Evolutionary conservation across 1,284 basidiomycete genomes (phyloP).

Genomic region (Fereydounia khargensis): DNA sequence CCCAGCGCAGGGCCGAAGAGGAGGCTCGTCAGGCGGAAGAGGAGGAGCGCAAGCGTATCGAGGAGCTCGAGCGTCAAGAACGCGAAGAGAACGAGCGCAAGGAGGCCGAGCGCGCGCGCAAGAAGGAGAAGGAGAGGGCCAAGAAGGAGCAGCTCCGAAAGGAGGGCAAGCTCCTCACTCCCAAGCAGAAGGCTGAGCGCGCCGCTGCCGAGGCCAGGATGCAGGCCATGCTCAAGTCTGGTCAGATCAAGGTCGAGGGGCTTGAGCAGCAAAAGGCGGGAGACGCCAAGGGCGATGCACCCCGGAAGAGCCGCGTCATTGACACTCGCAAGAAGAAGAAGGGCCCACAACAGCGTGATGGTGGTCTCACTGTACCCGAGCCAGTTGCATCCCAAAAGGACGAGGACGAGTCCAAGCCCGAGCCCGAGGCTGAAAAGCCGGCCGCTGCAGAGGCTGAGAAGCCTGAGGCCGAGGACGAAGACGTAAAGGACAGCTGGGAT

Average conservation of each 20-base stretch:
- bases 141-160: conserved; percentile 55
- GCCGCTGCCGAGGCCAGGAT: conserved; percentile 86
- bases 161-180: conserved; percentile 56
- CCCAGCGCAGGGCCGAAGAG: conserved; percentile 54
- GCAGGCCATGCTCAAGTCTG: conserved; percentile 83
- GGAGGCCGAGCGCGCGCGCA: conserved; percentile 48
- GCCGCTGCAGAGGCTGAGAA: conserved; percentile 45
- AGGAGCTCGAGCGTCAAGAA: conserved; percentile 54
- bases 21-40: conserved; percentile 46
- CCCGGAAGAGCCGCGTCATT: conserved; percentile 66
- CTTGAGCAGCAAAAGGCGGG: conserved; percentile 62
- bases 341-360: conserved; percentile 61
- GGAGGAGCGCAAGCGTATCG: conserved; percentile 41
- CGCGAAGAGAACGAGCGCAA: conserved; percentile 53
- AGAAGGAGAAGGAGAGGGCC: conserved; percentile 54
- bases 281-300: conserved; percentile 58
- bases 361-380: conserved; percentile 31
- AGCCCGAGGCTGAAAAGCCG: conserved; percentile 1
- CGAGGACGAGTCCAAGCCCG: conserved; percentile 3
- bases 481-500: conserved; percentile 58
- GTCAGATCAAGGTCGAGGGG: conserved; percentile 80
- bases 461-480: conserved; percentile 46
- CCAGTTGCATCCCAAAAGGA: conserved; percentile 15
- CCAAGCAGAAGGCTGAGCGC: conserved; percentile 90
- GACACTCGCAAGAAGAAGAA: conserved; percentile 80